Base-by-base conservation (phyloP, 305 asterid genomes). In the Euphrasia arctica region DNA sequence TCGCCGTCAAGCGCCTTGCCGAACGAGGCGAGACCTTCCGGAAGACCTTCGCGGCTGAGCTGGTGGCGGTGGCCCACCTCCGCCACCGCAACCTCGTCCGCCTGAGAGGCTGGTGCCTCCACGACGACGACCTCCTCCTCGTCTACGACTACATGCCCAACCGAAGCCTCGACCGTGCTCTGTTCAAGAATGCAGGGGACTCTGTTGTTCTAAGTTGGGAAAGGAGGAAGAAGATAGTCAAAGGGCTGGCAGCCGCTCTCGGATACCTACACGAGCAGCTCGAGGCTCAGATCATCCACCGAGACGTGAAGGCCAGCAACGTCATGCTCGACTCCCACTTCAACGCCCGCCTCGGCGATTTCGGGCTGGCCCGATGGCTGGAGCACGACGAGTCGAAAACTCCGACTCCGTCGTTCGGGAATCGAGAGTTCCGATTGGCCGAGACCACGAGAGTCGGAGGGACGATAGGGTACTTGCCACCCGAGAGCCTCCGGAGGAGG, bases 71-170 rank as follows among this genome's bases (percentile, higher is more conserved):
- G 77, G 99, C 99, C 34, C 95, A 90, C 72, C 95, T 93, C 74
- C 97, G 99, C 72, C 99, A 93, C 73, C 80, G 99, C 66, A 93
- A 93, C 36, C 99, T 93, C 4, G 99, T 93, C 95, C 42, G 42
- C 7, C 42, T 36, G 42, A 36, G 42, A 50, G 56, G 56, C 25
- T 50, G 56, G 56, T 50, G 56, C 56, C 6, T 12, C 6, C 9
- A 50, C 28, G 5, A 50, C 10, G 15, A 50, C 1, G 56, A 50
- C 9, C 56, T 50, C 9, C 56, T 50, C 27, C 27, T 50, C 4
- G 56, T 50, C 2, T 50, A 50, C 9, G 56, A 50, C 56, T 50
- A 50, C 27, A 15, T 50, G 9, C 56, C 56, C 27, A 50, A 50
- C 27, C 25, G 56, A 2, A 50, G 56, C 9, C 56, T 50, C 10